These are phyloP conservation scores for Xylaria digitata DNA, from an alignment of 2,329 filamentous ascomycete species.

Conservation along the genomic window DNA sequence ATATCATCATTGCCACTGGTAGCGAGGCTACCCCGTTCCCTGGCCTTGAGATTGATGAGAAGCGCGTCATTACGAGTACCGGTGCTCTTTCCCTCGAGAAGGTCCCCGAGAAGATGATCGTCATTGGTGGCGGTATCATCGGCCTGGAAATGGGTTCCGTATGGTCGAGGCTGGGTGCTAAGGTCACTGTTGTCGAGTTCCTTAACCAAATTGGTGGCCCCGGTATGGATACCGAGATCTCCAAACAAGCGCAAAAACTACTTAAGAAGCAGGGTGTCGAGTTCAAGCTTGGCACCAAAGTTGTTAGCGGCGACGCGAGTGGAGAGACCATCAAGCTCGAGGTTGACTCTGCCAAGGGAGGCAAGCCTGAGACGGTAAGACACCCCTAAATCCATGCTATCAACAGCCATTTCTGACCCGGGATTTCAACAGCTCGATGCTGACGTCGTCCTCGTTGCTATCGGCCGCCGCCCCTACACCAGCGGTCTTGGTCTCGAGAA, in stretches of 20 bases:
- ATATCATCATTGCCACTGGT: conserved; percentile 97
- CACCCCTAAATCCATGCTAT: background rate
- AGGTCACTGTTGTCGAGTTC: conserved; percentile 98
- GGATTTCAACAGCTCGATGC: conserved; percentile 77
- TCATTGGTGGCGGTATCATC: conserved; percentile 98
- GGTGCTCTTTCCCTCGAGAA: conserved; percentile 89
- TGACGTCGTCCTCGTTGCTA: conserved; percentile 95
- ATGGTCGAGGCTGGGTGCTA: conserved; percentile 91
- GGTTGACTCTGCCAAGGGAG: conserved; percentile 93
- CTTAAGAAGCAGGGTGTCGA: conserved; percentile 96
- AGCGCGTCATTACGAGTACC: conserved; percentile 96
- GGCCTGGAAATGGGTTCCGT: conserved; percentile 98
- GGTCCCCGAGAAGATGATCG: conserved; percentile 95
- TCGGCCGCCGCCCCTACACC: conserved; percentile 96
- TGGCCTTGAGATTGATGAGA: conserved; percentile 94
- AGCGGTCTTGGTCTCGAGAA: conserved; percentile 92
- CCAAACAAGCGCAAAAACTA: conserved; percentile 92
- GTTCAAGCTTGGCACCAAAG: conserved; percentile 98
- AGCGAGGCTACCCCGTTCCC: conserved; percentile 97
- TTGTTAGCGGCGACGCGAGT: conserved; percentile 82
- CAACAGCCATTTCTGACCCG: conserved; percentile 2
- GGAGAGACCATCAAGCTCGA: conserved; percentile 83
- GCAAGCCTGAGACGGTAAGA: conserved; percentile 88
- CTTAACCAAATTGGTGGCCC: conserved; percentile 95
- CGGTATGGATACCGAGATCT: conserved; percentile 94